Evolutionary conservation across 1,139 yeast genomes (phyloP), one percentile per base, ranked within the genome.

Genomic region (Ogataea hybrid): DNA sequence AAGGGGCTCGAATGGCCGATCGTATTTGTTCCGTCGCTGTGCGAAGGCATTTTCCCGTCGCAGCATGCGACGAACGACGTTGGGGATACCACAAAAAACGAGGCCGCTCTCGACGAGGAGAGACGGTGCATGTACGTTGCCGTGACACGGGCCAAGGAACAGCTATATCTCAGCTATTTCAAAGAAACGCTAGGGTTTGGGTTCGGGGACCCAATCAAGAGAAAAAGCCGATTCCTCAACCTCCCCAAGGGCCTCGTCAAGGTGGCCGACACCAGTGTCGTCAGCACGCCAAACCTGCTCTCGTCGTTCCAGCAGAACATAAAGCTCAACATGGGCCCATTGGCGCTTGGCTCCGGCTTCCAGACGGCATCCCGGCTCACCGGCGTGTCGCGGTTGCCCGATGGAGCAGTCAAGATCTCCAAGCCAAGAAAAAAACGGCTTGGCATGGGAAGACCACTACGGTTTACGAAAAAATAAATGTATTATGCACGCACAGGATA

Each of bases 1-100:
- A 92, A 92, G 58, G 97, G 97, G 1, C 68, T 89, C 5, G 97
- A 92, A 61, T 92, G 97, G 97, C 92, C 95, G 0, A 77, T 85
- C 5, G 97, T 92, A 0, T 86, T 88, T 57, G 75, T 88, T 10
- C 90, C 95, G 0, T 82, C 84, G 0, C 64, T 84, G 21, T 69
- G 77, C 12, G 86, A 83, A 37, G 79, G 80, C 29, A 43, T 59
- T 33, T 41, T 61, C 35, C 61, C 64, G 15, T 43, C 63, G 29
- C 39, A 54, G 37, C 37, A 57, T 32, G 58, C 58, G 2, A 42
- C 56, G 15, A 44, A 49, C 3, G 54, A 47, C 15, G 28, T 34
- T 4, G 8, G 25, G 4, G 49, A 43, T 23, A 42, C 42, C 9
- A 49, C 41, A 22, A 51, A 53, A 20, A 49, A 56, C 6, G 48